A percentile compares a stretch with the other conserved stretches of the same genome.
Evolutionary conservation across 1,284 basidiomycete genomes (phyloP).

Genomic region (Takashimella tepidaria): DNA sequence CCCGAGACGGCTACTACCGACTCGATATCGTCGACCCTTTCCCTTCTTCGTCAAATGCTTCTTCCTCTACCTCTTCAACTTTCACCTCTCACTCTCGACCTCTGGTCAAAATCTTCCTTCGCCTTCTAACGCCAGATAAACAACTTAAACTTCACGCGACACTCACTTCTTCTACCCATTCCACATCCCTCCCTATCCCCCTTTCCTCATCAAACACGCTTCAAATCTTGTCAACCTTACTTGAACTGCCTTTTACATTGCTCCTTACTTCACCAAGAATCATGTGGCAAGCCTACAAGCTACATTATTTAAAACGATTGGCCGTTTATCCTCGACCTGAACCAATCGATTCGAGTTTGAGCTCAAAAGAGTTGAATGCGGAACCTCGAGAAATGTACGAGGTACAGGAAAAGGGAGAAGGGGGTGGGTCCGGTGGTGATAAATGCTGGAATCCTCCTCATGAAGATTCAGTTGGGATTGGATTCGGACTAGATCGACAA

Average conservation of each 20-base stretch:
- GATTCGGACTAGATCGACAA: not conserved
- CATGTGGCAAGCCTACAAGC: conserved; percentile 59
- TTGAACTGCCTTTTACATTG: conserved; percentile 56
- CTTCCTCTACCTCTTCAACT: conserved; percentile 2
- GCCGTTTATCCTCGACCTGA: conserved; percentile 64
- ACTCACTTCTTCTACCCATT: conserved; percentile 52
- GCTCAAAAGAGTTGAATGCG: too few species aligned
- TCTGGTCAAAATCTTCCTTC: conserved; percentile 40
- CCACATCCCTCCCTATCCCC: conserved; percentile 50
- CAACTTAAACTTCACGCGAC: conserved; percentile 53
- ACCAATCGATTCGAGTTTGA: conserved; percentile 44
- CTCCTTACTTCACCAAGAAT: conserved; percentile 62
- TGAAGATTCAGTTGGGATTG: conserved; percentile 13
- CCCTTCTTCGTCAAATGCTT: conserved; percentile 4
- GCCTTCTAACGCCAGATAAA: conserved; percentile 33
- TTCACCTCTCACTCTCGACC: conserved; percentile 18
- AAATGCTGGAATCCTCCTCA: conserved; percentile 21
- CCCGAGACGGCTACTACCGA: conserved; percentile 64
- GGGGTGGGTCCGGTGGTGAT: too few species aligned
- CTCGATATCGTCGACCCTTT: conserved; percentile 52
- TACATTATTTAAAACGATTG: conserved; percentile 62
- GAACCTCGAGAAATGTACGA: too few species aligned
- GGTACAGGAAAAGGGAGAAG: conserved; percentile 25
- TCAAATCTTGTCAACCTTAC: conserved; percentile 53
- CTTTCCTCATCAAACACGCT: conserved; percentile 20